Base-by-base conservation (phyloP, 345 rosid genomes). In the Populus alba region DNA sequence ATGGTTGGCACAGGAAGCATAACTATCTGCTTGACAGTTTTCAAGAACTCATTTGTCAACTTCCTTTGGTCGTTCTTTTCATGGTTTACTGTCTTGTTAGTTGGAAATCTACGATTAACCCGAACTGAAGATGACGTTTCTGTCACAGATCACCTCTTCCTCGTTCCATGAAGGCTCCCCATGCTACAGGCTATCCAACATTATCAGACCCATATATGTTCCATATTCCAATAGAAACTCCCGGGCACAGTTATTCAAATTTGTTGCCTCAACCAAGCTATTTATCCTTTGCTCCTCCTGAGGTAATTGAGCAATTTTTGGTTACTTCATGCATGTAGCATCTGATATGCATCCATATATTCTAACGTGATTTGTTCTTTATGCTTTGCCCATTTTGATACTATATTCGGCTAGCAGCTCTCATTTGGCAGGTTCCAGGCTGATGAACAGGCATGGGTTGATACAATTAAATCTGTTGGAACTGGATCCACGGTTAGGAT, bases 251-350 rank as follows among this genome's bases (percentile, higher is more conserved):
- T 59, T 74, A 70, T 77, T 84, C 85, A 81, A 78, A 72, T 77
- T 61, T 70, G 29, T 80, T 75, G 69, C 81, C 79, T 77, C 85
- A 86, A 33, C 84, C 72, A 18, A 89, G 89, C 81, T 92, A 89
- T 82, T 84, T 94, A 71, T 92, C 97, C 39, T 94, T 94, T 85
- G 91, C 97, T 80, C 97, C 98, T 67, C 97, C 97, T 49, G 98
- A 94, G 94, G 97, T 94, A 83, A 78, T 61, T 73, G 57, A 43
- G 16, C 13, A n/a, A 27, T 49, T 43, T 45, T n/a, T 43, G 4
- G 31, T 22, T 47, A 47, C 53, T 47, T 47, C 17, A 47, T 1
- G 53, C 53, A 16, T 15, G 7, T 47, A 47, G 53, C 53, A 12
- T 47, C 53, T 47, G 18, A 47, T 47, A 47, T 47, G 53, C 18